A percentile compares a stretch with the other conserved stretches of the same genome.
Conservation (phyloP, 192 early-diverging fungal species). For the Gamsiella multidivaricata region DNA sequence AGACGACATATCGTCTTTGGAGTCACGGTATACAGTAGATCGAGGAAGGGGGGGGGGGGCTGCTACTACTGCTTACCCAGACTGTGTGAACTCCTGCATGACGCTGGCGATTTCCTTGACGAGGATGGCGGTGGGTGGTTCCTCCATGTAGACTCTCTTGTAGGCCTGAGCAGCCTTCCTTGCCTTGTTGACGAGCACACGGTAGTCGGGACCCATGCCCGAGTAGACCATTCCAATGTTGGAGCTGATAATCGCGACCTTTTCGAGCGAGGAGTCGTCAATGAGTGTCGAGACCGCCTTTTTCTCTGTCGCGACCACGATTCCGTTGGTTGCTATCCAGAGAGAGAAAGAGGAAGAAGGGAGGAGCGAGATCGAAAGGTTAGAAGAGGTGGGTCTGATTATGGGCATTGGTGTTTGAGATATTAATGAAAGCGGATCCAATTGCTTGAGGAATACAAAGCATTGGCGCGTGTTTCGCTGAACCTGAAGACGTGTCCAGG, state of each 20-base stretch:
- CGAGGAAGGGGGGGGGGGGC: too few species aligned
- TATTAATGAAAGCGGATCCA: too few species aligned
- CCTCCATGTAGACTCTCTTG: slow-evolving; percentile 91
- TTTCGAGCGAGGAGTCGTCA: slow-evolving; percentile 92
- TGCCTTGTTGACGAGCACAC: slow-evolving; percentile 94
- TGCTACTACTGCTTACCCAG: too few species aligned
- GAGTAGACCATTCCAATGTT: slow-evolving; percentile 99
- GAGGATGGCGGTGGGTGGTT: slow-evolving; percentile 94
- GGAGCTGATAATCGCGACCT: slow-evolving; percentile 88
- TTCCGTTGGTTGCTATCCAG: slow-evolving; percentile 87
- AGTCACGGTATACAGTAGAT: too few species aligned
- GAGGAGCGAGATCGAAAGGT: background rate
- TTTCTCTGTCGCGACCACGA: slow-evolving; percentile 99
- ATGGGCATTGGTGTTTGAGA: background rate
- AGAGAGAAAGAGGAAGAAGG: background rate
- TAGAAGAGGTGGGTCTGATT: background rate
- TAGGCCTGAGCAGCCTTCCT: slow-evolving; percentile 97
- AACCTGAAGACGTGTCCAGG: too few species aligned
- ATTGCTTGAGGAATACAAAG: background rate
- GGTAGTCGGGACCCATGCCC: slow-evolving; percentile 98
- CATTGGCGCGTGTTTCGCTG: too few species aligned
- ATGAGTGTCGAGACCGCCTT: slow-evolving; percentile 93
- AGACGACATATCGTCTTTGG: too few species aligned
- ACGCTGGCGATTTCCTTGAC: slow-evolving; percentile 97
- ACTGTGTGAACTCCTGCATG: slow-evolving; percentile 99